Evolutionary conservation across 148 eudicot genomes (phyloP).

Genomic region (Nyssa sinensis): DNA sequence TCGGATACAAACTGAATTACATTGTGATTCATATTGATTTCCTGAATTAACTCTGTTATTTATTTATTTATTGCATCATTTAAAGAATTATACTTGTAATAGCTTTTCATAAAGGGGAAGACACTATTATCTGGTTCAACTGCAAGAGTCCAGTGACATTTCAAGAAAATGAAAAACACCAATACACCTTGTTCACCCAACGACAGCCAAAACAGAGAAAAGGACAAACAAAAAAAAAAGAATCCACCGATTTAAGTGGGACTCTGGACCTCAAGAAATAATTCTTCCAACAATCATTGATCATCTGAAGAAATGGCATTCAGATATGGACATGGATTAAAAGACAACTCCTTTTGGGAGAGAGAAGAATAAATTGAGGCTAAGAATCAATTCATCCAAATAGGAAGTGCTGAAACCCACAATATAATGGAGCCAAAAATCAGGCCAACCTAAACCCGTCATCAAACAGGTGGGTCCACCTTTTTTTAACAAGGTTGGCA

Average conservation of each 20-base stretch:
- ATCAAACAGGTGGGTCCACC: conserved; percentile 14
- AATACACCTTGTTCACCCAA: conserved; percentile 2
- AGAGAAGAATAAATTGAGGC: not conserved
- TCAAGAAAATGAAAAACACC: not conserved
- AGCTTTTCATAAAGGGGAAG: not conserved
- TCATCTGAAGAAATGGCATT: conserved; percentile 15
- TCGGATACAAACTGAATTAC: not conserved
- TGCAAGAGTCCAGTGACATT: not conserved
- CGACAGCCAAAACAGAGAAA: not conserved
- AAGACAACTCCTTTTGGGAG: not conserved
- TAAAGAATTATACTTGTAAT: not conserved
- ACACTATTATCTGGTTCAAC: conserved; percentile 7
- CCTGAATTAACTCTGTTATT: not conserved
- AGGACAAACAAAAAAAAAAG: not conserved
- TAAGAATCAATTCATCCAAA: conserved; percentile 12
- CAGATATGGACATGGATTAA: conserved; percentile 10
- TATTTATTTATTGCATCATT: not conserved
- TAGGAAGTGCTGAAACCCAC: conserved; percentile 10
- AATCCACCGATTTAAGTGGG: conserved; percentile 12
- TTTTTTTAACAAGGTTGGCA: conserved; percentile 11
- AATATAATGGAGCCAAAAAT: conserved; percentile 6
- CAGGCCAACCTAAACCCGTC: not conserved
- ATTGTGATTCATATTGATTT: not conserved
- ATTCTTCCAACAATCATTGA: conserved; percentile 21
- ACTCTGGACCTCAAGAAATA: conserved; percentile 21